phyloP scores from a whole-genome alignment of 352 stramenopile genomes.

The Phytophthora nicotianae region DNA sequence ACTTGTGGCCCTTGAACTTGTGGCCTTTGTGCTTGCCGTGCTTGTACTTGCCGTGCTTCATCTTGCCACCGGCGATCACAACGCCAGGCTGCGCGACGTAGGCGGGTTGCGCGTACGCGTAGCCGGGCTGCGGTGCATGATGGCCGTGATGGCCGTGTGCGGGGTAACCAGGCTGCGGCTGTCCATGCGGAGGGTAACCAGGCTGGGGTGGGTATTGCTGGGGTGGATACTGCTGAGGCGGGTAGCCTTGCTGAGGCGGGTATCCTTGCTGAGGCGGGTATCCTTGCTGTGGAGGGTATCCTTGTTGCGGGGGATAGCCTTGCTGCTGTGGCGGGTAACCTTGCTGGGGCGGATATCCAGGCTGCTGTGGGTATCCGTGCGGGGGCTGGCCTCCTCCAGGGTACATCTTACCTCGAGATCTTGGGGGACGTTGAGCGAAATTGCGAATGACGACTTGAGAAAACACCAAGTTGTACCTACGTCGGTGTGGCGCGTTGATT shows the following conservation, averaged over 20 bases:
- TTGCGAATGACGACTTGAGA: not conserved
- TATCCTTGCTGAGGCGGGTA: slow-evolving; percentile 12
- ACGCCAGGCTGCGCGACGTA: slow-evolving; percentile 47
- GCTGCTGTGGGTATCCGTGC: slow-evolving; percentile 41
- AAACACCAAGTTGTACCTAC: slow-evolving; percentile 19
- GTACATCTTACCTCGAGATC: slow-evolving; percentile 25
- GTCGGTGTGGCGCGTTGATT: slow-evolving; percentile 7
- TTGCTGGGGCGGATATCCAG: slow-evolving; percentile 28
- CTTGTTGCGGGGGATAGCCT: slow-evolving; percentile 25
- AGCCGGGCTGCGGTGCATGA: slow-evolving; percentile 33
- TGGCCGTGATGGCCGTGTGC: slow-evolving; percentile 40
- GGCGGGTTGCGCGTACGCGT: slow-evolving; percentile 37
- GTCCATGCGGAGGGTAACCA: slow-evolving; percentile 26
- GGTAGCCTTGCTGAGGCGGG: slow-evolving; percentile 31
- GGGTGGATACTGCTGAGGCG: slow-evolving; percentile 44
- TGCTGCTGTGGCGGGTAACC: slow-evolving; percentile 44
- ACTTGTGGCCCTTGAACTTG: slow-evolving; percentile 42
- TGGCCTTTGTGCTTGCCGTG: slow-evolving; percentile 40
- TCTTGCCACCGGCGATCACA: slow-evolving; percentile 33
- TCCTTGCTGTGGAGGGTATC: slow-evolving; percentile 11
- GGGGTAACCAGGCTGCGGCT: slow-evolving; percentile 41
- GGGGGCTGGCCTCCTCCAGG: slow-evolving; percentile 29
- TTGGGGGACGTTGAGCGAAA: not conserved
- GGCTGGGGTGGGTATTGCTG: slow-evolving; percentile 39
- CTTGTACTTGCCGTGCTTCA: slow-evolving; percentile 51